Base-by-base conservation (phyloP, 352 stramenopile species). In the Albugo laibachii region DNA sequence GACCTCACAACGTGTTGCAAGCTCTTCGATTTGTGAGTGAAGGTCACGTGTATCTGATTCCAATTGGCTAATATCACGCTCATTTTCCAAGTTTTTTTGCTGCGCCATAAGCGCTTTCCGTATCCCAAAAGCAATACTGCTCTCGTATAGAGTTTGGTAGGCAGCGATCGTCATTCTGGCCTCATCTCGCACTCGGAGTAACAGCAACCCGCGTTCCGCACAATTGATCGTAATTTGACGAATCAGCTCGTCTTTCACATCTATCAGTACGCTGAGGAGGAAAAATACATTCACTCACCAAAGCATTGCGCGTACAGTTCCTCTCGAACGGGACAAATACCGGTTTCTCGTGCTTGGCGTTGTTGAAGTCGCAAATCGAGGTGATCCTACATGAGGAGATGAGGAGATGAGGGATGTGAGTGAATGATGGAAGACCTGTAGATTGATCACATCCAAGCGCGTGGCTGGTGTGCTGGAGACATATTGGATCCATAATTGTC, bases 221-320 rank as follows among this genome's bases (percentile, higher is more conserved):
- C 84, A 95, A 56, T 94, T 94, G 58, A 96, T 93, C 0, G 85
- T 95, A 50, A 95, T 86, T 62, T 95, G 85, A 8, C 83, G 68
- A 45, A 95, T 95, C 35, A 95, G 52, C 43, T 95, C 84, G 50
- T 95, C 83, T 86, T 48, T 12, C 16, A 8, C 31, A 34, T 21
- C 45, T 12, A 35, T 20, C 18, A 52, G 16, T 5, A 6, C 11
- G 43, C 24, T 12, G 8, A 15, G 3, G 11, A 35, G 14, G 11
- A 21, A 47, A 20, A 48, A 41, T 16, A 41, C 11, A 16, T 44
- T 14, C 24, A 53, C 45, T 1, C 52, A 86, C 76, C 78, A 57
- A 96, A 95, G 53, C 83, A 95, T 55, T 96, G 83, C 0, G 80
- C 75, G 48, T 96, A 96, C 6, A 95, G 65, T 55, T 95, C 85